phyloP scores from a whole-genome alignment of 305 asterid species.

The Plantago rigida region DNA sequence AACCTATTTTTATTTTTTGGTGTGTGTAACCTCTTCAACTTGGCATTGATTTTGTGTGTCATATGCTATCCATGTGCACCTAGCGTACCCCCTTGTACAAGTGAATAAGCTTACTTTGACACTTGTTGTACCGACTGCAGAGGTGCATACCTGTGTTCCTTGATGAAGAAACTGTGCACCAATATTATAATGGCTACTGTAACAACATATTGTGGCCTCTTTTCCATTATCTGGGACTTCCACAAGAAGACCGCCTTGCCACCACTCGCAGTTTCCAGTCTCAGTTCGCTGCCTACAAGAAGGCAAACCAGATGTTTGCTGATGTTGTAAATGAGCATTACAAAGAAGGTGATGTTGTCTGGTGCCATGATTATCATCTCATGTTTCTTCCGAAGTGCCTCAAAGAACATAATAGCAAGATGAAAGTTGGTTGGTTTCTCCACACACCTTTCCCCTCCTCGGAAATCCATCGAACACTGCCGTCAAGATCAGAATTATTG shows the following conservation, averaged over 20 bases:
- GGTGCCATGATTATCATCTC: constrained; percentile 93
- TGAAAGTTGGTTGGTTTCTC: constrained; percentile 95
- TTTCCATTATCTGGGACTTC: constrained; percentile 86
- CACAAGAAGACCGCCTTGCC: constrained; percentile 86
- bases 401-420: constrained; percentile 51
- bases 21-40: neutral
- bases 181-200: constrained; percentile 77
- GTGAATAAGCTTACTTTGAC: neutral
- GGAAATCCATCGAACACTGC: constrained; percentile 75
- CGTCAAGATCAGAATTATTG: constrained; percentile 68
- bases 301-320: constrained; percentile 82
- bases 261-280: constrained; percentile 87
- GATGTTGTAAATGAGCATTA: constrained; percentile 74
- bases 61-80: neutral
- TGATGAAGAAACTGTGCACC: constrained; percentile 75
- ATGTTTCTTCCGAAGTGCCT: constrained; percentile 84
- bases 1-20: too few species aligned
- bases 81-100: neutral
- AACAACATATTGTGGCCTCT: constrained; percentile 92
- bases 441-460: constrained; percentile 92
- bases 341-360: constrained; percentile 73
- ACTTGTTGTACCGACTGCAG: constrained; percentile 33
- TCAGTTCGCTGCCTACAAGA: constrained; percentile 78
- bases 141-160: constrained; percentile 86
- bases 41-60: neutral